Evolutionary conservation across 306 rosid genomes (phyloP), one percentile per base, ranked within the genome.

Genomic region (Vigna unguiculata): DNA sequence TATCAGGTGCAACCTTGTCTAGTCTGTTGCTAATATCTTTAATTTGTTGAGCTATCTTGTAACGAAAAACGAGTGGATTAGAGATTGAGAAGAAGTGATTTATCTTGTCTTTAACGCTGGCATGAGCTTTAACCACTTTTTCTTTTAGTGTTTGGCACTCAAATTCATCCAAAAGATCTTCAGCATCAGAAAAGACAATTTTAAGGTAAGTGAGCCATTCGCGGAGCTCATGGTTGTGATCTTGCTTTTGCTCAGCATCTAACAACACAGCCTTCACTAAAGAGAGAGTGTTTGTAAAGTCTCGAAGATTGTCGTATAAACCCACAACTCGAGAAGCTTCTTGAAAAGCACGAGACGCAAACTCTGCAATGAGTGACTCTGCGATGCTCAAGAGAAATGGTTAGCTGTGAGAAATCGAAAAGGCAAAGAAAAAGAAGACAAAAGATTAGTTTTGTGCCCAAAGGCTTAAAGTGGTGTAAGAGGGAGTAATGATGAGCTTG

Each of bases 161-260:
- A 30, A 85, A 61, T 17, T 75, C 82, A 47, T 82, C 82, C 4
- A 85, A 12, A 2, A 43, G 1, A 12, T 43, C 48, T 43, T 43
- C 48, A 5, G 48, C 48, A 3, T 43, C 48, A 1, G 60, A 19
- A 51, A 82, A 65, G 6, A 43, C 55, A 5, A 20, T 21, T 36
- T 52, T 58, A 24, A 85, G 78, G n/a, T 21, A 30, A 2, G 6
- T 15, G 7, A 82, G 74, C 79, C 80, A 63, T 10, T 2, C 19
- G 0, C 16, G 11, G 6, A 70, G 22, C 53, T 19, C 5, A 1
- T 0, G 13, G 16, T 55, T 3, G 0, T 30, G 64, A 2, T 45
- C 77, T 53, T 82, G 82, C 80, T 82, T 79, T 78, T 64, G 78
- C 20, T 71, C 77, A 2, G 84, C 85, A 24, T 81, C 83, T 15